A percentile compares a stretch with the other conserved stretches of the same genome.
Evolutionary conservation across 352 stramenopile species (phyloP).

Genomic region (Elongisporangium anandrum): DNA sequence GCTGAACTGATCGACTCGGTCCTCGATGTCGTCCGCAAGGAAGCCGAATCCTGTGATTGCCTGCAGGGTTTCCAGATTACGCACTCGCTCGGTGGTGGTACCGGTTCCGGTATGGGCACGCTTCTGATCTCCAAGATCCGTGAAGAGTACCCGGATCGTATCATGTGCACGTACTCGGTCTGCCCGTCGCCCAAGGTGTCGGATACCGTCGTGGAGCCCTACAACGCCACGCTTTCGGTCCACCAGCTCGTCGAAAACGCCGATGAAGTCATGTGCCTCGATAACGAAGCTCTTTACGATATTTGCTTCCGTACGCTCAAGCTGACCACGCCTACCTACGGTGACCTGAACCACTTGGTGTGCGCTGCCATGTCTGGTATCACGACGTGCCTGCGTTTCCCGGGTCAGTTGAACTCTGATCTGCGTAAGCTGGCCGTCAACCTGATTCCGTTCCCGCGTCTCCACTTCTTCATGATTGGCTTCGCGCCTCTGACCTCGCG

Average conservation of each 20-base stretch:
- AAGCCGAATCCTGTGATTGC: constrained; percentile 97
- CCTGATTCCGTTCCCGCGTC: constrained; percentile 98
- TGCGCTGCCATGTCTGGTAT: constrained; percentile 98
- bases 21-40: constrained; percentile 98
- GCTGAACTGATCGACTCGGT: constrained; percentile 98
- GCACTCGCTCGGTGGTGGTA: constrained; percentile 99
- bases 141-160: constrained; percentile 98
- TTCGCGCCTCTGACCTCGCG: constrained; percentile 96
- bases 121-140: constrained; percentile 98
- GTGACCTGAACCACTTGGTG: constrained; percentile 99
- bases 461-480: constrained; percentile 99
- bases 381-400: constrained; percentile 98
- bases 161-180: constrained; percentile 99
- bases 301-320: constrained; percentile 99
- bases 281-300: constrained; percentile 99
- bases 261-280: constrained; percentile 99
- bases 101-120: constrained; percentile 98
- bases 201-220: constrained; percentile 99
- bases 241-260: constrained; percentile 99
- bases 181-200: constrained; percentile 98
- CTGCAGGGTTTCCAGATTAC: constrained; percentile 99
- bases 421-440: constrained; percentile 98
- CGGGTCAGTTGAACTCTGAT: constrained; percentile 98
- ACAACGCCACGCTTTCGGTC: constrained; percentile 99
- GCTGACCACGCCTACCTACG: constrained; percentile 97